Conservation (phyloP, 2,329 filamentous ascomycete genomes). For the Cytospora leucostoma region DNA sequence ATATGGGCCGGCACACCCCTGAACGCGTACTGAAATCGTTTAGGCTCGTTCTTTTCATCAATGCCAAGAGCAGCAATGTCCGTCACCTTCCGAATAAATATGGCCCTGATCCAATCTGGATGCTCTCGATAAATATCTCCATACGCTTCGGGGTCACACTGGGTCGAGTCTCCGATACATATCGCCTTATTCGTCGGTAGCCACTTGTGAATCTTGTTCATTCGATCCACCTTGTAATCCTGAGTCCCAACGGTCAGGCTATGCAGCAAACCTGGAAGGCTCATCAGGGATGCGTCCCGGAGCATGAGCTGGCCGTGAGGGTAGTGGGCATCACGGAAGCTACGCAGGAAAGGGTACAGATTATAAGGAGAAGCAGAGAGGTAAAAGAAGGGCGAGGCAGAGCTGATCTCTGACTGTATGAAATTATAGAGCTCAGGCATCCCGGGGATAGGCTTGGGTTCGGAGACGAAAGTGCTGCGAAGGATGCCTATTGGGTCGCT, state of each 20-base stretch:
- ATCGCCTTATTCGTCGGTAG: constrained; percentile 79
- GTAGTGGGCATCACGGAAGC: constrained; percentile 72
- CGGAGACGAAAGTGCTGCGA: constrained; percentile 78
- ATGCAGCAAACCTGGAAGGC: constrained; percentile 74
- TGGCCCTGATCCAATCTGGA: constrained; percentile 76
- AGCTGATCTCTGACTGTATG: constrained; percentile 55
- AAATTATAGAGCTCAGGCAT: constrained; percentile 84
- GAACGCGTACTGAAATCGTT: constrained; percentile 83
- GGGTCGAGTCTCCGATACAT: constrained; percentile 86
- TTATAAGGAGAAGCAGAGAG: constrained; percentile 93
- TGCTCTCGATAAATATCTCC: constrained; percentile 71
- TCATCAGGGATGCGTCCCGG: constrained; percentile 84
- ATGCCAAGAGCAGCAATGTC: constrained; percentile 71
- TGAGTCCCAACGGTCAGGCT: constrained; percentile 80
- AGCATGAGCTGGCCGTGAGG: constrained; percentile 80
- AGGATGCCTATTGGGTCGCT: constrained; percentile 79
- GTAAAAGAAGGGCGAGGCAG: constrained; percentile 82
- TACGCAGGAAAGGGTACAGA: constrained; percentile 80
- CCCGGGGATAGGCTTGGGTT: constrained; percentile 68
- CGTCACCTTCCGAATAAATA: constrained; percentile 82
- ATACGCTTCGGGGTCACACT: constrained; percentile 88
- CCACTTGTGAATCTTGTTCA: constrained; percentile 76
- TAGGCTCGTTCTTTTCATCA: constrained; percentile 70
- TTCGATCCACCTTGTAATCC: constrained; percentile 81
- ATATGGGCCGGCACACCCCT: constrained; percentile 65